Evolutionary conservation across 2,329 filamentous ascomycete genomes (phyloP).

Genomic region (Aspergillus phoenicis): DNA sequence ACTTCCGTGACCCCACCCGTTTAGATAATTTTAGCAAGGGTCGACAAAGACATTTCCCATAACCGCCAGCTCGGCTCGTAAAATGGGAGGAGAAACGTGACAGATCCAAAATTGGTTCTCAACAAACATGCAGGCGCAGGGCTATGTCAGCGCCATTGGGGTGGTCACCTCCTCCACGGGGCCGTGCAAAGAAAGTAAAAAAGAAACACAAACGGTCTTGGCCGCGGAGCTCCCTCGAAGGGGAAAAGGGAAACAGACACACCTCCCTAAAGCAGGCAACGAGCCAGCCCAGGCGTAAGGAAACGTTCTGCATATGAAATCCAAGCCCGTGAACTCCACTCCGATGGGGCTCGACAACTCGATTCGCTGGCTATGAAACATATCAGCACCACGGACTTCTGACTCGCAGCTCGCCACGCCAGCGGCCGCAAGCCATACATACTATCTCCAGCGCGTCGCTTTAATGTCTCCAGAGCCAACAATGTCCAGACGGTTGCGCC

Average conservation of each 20-base stretch:
- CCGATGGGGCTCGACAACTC: constrained; percentile 14
- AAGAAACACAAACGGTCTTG: constrained; percentile 11
- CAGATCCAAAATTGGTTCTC: constrained; percentile 22
- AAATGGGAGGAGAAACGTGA: constrained; percentile 12
- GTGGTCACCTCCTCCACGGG: constrained; percentile 12
- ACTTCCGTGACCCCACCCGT: constrained; percentile 7
- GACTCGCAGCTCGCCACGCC: constrained; percentile 26
- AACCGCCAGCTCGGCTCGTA: background rate
- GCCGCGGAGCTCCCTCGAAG: background rate
- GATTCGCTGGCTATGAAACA: constrained; percentile 17
- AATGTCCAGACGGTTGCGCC: constrained; percentile 4
- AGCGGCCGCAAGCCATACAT: constrained; percentile 22
- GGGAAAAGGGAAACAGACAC: background rate
- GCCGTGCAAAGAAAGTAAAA: constrained; percentile 14
- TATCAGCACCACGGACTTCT: constrained; percentile 16
- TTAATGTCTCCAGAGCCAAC: constrained; percentile 1
- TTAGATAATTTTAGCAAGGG: constrained; percentile 15
- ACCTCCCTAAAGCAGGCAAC: constrained; percentile 9
- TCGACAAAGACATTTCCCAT: background rate
- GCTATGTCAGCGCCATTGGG: constrained; percentile 12
- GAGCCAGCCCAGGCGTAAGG: constrained; percentile 11
- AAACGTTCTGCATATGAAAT: constrained; percentile 23
- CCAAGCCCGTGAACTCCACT: constrained; percentile 22
- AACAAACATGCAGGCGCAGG: constrained; percentile 18
- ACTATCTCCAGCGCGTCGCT: constrained; percentile 9